phyloP scores from a whole-genome alignment of 2,329 filamentous ascomycete species.

The Aspergillus piperis region DNA sequence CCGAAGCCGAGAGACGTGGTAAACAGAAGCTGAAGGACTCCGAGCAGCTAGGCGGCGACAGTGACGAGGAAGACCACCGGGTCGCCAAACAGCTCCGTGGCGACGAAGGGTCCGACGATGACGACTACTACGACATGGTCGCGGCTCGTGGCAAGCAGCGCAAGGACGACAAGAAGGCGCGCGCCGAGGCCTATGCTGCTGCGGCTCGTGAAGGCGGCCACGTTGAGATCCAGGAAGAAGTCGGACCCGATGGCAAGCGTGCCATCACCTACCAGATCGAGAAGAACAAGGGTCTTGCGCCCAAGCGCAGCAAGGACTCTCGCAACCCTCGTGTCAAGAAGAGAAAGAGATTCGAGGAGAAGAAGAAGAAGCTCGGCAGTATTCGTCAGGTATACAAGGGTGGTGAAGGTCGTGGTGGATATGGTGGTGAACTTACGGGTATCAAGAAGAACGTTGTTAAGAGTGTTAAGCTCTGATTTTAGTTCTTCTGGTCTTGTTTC shows the following conservation, averaged over 20 bases:
- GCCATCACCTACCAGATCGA: conserved; percentile 91
- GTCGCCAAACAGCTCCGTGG: conserved; percentile 53
- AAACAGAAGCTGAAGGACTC: conserved; percentile 63
- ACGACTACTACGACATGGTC: conserved; percentile 84
- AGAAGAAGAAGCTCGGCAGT: conserved; percentile 93
- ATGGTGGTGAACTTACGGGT: conserved; percentile 89
- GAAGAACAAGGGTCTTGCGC: conserved; percentile 95
- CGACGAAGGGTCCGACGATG: conserved; percentile 45
- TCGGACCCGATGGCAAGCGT: conserved; percentile 83
- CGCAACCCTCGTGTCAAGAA: conserved; percentile 97
- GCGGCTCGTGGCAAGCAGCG: conserved; percentile 57
- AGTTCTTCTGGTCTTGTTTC: conserved; percentile 13
- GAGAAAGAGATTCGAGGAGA: conserved; percentile 92
- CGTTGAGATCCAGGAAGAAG: conserved; percentile 65
- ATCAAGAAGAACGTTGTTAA: conserved; percentile 93
- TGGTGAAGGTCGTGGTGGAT: conserved; percentile 79
- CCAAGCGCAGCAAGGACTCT: conserved; percentile 88
- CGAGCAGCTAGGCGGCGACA: conserved; percentile 69
- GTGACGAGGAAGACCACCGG: conserved; percentile 64
- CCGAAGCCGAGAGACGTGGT: conserved; percentile 83
- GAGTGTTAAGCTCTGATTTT: conserved; percentile 78
- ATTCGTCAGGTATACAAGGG: conserved; percentile 85
- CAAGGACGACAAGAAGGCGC: conserved; percentile 75
- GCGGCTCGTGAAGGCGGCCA: conserved; percentile 60
- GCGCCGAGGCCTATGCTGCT: conserved; percentile 57